Percentiles rank a stretch among this genome's conserved stretches.
Conservation (phyloP, 108 stramenopile species). For the Pseudonitzschia multistriata region DNA sequence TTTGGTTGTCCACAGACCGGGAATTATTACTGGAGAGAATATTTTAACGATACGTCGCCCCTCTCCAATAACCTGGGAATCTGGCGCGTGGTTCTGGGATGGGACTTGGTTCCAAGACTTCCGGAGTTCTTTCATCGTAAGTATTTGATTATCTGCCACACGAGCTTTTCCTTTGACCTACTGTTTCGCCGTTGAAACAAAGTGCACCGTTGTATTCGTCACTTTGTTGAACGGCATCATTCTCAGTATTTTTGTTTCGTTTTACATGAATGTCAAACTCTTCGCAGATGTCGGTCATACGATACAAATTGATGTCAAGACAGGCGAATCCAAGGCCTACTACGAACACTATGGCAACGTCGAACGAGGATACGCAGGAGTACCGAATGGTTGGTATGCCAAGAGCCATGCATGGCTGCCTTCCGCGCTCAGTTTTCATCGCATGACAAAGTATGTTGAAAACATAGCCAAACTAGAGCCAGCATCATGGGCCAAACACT, state of each 20-base stretch:
- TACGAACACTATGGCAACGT: slow-evolving; percentile 53
- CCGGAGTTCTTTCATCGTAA: slow-evolving; percentile 62
- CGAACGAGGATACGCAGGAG: slow-evolving; percentile 38
- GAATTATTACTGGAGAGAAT: slow-evolving; percentile 51
- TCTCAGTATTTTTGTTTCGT: not conserved
- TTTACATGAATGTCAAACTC: not conserved
- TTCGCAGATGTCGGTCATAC: slow-evolving; percentile 73
- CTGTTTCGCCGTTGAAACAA: not conserved
- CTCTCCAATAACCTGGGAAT: slow-evolving; percentile 26
- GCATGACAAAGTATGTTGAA: slow-evolving; percentile 32
- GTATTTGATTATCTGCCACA: too few relatives aligned
- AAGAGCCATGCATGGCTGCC: slow-evolving; percentile 62
- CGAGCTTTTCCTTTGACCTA: not conserved
- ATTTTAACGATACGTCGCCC: slow-evolving; percentile 45
- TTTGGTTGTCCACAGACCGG: slow-evolving; percentile 83
- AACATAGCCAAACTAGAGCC: slow-evolving; percentile 17
- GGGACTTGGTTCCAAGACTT: slow-evolving; percentile 76
- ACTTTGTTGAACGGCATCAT: not conserved
- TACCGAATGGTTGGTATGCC: slow-evolving; percentile 68
- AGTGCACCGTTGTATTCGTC: not conserved
- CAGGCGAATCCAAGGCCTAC: slow-evolving; percentile 21
- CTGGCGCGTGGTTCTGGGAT: slow-evolving; percentile 60
- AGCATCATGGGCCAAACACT: slow-evolving; percentile 8
- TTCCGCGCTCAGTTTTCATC: slow-evolving; percentile 52
- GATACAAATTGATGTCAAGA: slow-evolving; percentile 50